These are phyloP conservation scores for Herpetospermum pedunculosum DNA, from an alignment of 306 rosid genomes.

Conservation along the genomic window DNA sequence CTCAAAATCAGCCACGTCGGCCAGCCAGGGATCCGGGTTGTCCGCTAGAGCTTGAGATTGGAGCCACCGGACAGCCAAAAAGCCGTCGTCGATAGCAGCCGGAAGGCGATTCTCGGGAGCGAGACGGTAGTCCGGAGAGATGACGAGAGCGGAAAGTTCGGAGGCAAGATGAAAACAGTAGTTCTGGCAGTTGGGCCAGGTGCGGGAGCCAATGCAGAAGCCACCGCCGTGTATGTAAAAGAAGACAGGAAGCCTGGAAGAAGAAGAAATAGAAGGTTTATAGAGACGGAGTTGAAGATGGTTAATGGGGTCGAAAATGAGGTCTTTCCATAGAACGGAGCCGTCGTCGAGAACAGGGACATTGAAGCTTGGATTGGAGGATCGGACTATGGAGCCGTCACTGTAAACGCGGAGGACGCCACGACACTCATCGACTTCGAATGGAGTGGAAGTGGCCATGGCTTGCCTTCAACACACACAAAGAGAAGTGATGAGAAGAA, in stretches of 20 bases:
- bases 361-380: constrained; percentile 38
- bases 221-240: constrained; percentile 89
- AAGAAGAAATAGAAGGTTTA: constrained; percentile 28
- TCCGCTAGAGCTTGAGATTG: constrained; percentile 31
- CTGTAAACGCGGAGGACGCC: constrained; percentile 73
- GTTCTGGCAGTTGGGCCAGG: constrained; percentile 84
- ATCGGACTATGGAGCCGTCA: constrained; percentile 60
- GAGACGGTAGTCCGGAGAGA: constrained; percentile 68
- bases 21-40: constrained; percentile 51
- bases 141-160: constrained; percentile 34
- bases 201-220: constrained; percentile 84
- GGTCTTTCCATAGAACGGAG: constrained; percentile 63
- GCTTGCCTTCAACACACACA: neutral
- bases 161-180: constrained; percentile 53
- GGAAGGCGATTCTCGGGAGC: constrained; percentile 82
- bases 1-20: constrained; percentile 46
- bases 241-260: constrained; percentile 38
- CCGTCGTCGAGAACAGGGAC: constrained; percentile 44
- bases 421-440: constrained; percentile 54
- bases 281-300: constrained; percentile 66
- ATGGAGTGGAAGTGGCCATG: constrained; percentile 9
- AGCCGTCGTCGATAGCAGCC: constrained; percentile 54
- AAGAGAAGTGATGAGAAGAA: neutral
- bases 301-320: constrained; percentile 32
- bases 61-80: constrained; percentile 57